Percentiles rank a stretch among this genome's conserved stretches.
These are phyloP conservation scores for Mycothermus thermophilus DNA, from an alignment of 495 filamentous ascomycete species.

Conservation along the genomic window DNA sequence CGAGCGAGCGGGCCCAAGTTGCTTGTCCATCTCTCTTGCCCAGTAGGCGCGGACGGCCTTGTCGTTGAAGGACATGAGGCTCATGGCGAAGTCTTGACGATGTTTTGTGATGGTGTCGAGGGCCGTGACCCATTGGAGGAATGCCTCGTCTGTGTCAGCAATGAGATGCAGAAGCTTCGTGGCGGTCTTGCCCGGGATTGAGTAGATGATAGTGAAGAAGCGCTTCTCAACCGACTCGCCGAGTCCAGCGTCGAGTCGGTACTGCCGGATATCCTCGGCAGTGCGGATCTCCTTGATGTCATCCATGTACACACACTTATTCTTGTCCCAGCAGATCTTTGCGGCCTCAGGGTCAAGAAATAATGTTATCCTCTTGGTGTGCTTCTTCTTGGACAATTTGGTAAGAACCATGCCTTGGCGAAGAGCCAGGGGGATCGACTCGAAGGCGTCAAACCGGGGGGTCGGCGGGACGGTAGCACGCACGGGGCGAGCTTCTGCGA, in stretches of 20 bases:
- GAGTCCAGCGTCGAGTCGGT: constrained; percentile 69
- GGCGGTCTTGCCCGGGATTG: constrained; percentile 51
- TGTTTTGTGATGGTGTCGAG: constrained; percentile 68
- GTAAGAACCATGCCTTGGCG: constrained; percentile 60
- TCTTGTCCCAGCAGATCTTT: constrained; percentile 76
- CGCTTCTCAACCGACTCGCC: constrained; percentile 45
- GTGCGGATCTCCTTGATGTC: constrained; percentile 82
- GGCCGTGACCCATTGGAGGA: constrained; percentile 66
- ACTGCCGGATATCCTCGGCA: constrained; percentile 75
- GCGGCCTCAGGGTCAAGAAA: constrained; percentile 65
- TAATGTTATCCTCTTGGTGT: constrained; percentile 57
- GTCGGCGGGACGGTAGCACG: constrained; percentile 25
- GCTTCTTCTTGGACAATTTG: constrained; percentile 72
- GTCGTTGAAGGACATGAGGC: constrained; percentile 67
- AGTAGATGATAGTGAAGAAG: constrained; percentile 85
- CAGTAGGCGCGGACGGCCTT: constrained; percentile 68
- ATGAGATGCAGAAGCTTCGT: constrained; percentile 74
- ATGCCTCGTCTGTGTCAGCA: constrained; percentile 51
- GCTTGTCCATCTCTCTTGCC: constrained; percentile 68
- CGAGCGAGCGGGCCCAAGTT: constrained; percentile 39
- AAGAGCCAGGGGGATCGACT: constrained; percentile 49
- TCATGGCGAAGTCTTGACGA: constrained; percentile 77
- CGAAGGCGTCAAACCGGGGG: constrained; percentile 25
- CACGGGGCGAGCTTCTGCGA: constrained; percentile 22
- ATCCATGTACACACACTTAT: constrained; percentile 82